Conservation (phyloP, 2,329 filamentous ascomycete species). For the Sporothrix phasma region DNA sequence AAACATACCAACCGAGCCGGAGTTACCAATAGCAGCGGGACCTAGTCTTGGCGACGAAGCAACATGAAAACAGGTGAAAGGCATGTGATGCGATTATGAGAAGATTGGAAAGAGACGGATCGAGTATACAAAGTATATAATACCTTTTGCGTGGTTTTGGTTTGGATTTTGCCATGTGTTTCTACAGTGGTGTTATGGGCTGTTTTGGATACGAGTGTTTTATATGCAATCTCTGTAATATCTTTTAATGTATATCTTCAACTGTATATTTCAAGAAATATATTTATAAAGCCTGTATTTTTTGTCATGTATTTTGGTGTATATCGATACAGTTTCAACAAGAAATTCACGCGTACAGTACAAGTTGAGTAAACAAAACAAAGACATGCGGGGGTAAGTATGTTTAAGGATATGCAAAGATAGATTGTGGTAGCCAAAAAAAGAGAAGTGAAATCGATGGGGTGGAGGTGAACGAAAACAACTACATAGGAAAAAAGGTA, state of each 20-base stretch:
- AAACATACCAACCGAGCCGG: conserved; percentile 12
- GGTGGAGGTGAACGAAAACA: not conserved
- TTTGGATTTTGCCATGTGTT: too few species aligned
- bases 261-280: not conserved
- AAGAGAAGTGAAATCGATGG: not conserved
- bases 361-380: not conserved
- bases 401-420: not conserved
- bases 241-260: too few species aligned
- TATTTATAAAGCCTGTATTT: too few species aligned
- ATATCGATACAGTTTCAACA: not conserved
- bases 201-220: too few species aligned
- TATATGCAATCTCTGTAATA: too few species aligned
- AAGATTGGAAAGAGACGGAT: not conserved
- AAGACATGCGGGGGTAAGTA: not conserved
- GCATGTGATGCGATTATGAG: not conserved
- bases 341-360: not conserved
- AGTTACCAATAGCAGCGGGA: conserved; percentile 3
- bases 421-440: not conserved
- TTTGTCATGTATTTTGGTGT: not conserved
- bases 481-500: not conserved
- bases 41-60: too few species aligned
- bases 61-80: not conserved
- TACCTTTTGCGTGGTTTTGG: too few species aligned
- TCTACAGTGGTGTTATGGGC: too few species aligned
- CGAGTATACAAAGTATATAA: too few species aligned